phyloP scores from a whole-genome alignment of 2,329 filamentous ascomycete genomes.

The Neofusicoccum sp. region DNA sequence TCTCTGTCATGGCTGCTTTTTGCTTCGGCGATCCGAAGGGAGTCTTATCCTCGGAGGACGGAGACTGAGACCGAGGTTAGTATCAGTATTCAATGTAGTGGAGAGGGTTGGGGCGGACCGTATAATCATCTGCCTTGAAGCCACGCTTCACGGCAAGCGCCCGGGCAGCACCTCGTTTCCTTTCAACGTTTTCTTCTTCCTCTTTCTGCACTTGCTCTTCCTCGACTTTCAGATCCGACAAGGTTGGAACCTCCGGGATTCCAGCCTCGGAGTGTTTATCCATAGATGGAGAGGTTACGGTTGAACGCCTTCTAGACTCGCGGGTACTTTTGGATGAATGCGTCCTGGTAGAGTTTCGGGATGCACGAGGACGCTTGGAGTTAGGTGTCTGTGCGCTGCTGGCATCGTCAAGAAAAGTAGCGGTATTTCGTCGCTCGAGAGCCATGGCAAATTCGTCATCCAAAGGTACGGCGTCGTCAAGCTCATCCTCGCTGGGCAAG shows the following conservation, averaged over 20 bases:
- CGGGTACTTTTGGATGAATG: constrained; percentile 47
- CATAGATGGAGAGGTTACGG: neutral
- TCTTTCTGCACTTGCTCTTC: constrained; percentile 54
- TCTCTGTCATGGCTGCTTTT: neutral
- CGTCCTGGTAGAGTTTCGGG: constrained; percentile 46
- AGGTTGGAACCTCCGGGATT: constrained; percentile 39
- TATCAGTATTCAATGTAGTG: constrained; percentile 18
- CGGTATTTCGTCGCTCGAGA: constrained; percentile 67
- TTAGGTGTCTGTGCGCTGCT: constrained; percentile 61
- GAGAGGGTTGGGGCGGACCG: constrained; percentile 18
- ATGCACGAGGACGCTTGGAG: constrained; percentile 45
- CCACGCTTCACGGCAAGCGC: constrained; percentile 56
- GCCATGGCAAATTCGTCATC: constrained; percentile 90
- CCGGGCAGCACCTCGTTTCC: constrained; percentile 55
- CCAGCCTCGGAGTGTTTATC: constrained; percentile 11
- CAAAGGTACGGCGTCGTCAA: constrained; percentile 84
- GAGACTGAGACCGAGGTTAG: constrained; percentile 19
- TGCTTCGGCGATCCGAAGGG: neutral
- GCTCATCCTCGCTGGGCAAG: constrained; percentile 84
- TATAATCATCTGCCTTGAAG: constrained; percentile 33
- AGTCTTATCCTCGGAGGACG: constrained; percentile 22
- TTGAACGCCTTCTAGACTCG: constrained; percentile 24
- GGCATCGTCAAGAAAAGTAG: constrained; percentile 61
- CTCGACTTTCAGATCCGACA: constrained; percentile 57
- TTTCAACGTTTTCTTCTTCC: constrained; percentile 56